Percentiles rank a stretch among this genome's conserved stretches.
Evolutionary conservation across 768 basidiomycete genomes (phyloP).

Genomic region (Leccinum incarnatum): DNA sequence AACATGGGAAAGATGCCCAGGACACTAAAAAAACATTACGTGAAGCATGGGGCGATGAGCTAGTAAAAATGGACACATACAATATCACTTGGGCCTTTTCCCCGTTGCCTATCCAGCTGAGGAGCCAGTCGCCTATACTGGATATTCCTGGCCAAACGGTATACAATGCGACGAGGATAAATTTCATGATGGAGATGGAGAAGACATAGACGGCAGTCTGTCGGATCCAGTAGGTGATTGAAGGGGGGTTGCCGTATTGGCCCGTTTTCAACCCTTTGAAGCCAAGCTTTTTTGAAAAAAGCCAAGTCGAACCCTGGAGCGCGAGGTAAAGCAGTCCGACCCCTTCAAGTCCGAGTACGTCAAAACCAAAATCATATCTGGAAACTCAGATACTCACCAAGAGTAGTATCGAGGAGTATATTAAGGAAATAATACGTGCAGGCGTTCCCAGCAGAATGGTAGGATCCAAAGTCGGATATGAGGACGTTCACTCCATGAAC

Average conservation of each 20-base stretch:
- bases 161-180: slow-evolving; percentile 79
- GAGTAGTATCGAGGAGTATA: slow-evolving; percentile 71
- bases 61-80: slow-evolving; percentile 44
- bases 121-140: slow-evolving; percentile 78
- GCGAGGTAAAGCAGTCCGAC: slow-evolving; percentile 78
- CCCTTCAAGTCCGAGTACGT: slow-evolving; percentile 38
- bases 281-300: slow-evolving; percentile 61
- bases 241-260: slow-evolving; percentile 84
- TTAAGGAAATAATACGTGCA: slow-evolving; percentile 93
- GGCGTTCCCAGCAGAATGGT: slow-evolving; percentile 71
- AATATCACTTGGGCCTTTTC: slow-evolving; percentile 75
- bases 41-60: slow-evolving; percentile 8
- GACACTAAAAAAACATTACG: slow-evolving; percentile 43
- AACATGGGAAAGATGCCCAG: slow-evolving; percentile 91
- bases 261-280: slow-evolving; percentile 83
- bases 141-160: slow-evolving; percentile 69
- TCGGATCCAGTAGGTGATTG: slow-evolving; percentile 64
- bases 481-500: slow-evolving; percentile 78
- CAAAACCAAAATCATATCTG: slow-evolving; percentile 3
- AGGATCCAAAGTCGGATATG: slow-evolving; percentile 74
- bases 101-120: slow-evolving; percentile 72
- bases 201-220: slow-evolving; percentile 82
- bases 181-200: slow-evolving; percentile 83
- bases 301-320: slow-evolving; percentile 59
- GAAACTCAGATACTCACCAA: slow-evolving; percentile 55